Conservation (phyloP, 2,329 filamentous ascomycete genomes). For the Arachnomyces sp. region DNA sequence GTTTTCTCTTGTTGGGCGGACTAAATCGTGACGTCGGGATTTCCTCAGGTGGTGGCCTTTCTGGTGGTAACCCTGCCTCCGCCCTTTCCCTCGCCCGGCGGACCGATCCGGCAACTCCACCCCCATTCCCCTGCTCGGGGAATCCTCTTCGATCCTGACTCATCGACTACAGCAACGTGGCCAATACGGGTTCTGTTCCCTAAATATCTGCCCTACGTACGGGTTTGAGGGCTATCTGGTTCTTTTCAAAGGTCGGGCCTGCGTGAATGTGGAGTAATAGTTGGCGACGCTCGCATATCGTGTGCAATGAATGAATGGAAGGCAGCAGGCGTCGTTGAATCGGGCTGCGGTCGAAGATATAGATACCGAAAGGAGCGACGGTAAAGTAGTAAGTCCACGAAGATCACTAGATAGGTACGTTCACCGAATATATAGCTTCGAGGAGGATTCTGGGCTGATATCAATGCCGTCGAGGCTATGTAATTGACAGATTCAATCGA, state of each 20-base stretch:
- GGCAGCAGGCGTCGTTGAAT: neutral
- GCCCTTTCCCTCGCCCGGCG: constrained; percentile 28
- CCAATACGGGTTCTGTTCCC: constrained; percentile 5
- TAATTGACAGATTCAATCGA: too few species aligned
- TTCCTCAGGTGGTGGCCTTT: constrained; percentile 7
- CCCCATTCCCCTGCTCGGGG: constrained; percentile 7
- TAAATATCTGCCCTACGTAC: neutral
- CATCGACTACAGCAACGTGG: constrained; percentile 16
- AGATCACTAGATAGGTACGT: neutral
- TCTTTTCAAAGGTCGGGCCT: neutral
- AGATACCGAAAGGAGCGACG: neutral
- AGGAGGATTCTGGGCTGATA: too few species aligned
- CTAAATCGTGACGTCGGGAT: neutral
- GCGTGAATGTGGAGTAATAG: neutral
- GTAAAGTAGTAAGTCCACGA: neutral
- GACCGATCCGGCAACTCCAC: constrained; percentile 20
- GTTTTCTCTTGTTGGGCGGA: constrained; percentile 6
- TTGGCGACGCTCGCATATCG: constrained; percentile 1
- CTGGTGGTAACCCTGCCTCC: constrained; percentile 23
- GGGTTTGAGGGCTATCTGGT: neutral
- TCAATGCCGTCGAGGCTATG: too few species aligned
- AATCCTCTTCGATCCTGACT: constrained; percentile 10
- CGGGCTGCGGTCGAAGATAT: neutral
- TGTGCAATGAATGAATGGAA: neutral
- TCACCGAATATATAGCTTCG: neutral